Conservation (phyloP, 179 eudicot genomes). For the Pouteria campechiana region DNA sequence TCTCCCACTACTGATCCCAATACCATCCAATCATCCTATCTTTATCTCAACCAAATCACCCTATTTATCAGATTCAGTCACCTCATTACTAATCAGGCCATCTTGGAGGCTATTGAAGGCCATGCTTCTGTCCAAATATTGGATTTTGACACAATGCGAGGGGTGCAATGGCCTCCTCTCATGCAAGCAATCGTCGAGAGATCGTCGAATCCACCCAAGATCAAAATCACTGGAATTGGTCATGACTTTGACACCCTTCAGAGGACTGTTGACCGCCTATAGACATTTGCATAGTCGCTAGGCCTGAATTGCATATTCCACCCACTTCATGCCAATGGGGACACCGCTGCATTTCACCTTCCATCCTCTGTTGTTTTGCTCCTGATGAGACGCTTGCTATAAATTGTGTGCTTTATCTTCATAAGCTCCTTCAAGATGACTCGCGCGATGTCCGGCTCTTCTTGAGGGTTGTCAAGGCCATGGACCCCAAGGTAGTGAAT, state of each 20-base stretch:
- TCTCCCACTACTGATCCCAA: conserved; percentile 6
- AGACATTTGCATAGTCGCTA: conserved; percentile 50
- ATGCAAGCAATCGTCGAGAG: conserved; percentile 62
- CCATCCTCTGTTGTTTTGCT: conserved; percentile 7
- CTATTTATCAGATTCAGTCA: conserved; percentile 74
- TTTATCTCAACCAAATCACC: conserved; percentile 63
- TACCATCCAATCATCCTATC: conserved; percentile 38
- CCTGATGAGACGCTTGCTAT: conserved; percentile 54
- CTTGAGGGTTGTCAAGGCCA: conserved; percentile 39
- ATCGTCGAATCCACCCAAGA: conserved; percentile 29
- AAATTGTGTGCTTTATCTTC: conserved; percentile 58
- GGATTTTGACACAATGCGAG: conserved; percentile 82
- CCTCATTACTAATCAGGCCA: conserved; percentile 87
- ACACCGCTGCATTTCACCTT: conserved; percentile 4
- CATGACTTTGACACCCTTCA: conserved; percentile 23
- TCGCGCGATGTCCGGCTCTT: conserved; percentile 13
- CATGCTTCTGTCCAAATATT: conserved; percentile 46
- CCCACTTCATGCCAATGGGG: conserved; percentile 17
- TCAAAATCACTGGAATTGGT: conserved; percentile 63
- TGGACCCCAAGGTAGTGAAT: conserved; percentile 59
- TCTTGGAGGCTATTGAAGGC: conserved; percentile 52
- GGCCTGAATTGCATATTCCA: conserved; percentile 50
- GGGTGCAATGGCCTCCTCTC: conserved; percentile 88
- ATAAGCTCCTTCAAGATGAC: conserved; percentile 40
- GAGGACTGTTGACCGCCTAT: conserved; percentile 61